phyloP scores from a whole-genome alignment of 495 filamentous ascomycete genomes.

The Stereocaulon alpinum region DNA sequence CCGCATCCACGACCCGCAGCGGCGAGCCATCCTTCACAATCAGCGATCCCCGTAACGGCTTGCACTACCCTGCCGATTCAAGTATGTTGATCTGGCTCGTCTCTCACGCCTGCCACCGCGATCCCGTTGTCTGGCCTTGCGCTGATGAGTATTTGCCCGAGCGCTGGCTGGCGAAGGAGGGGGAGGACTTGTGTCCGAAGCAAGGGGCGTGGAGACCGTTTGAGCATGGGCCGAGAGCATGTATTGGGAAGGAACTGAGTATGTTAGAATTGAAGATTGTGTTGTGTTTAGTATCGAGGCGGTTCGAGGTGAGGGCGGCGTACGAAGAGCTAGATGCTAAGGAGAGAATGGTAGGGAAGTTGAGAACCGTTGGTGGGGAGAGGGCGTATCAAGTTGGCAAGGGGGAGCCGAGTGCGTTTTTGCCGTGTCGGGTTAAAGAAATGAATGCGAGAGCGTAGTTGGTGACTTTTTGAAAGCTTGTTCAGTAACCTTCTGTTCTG shows the following conservation, averaged over 20 bases:
- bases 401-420: slow-evolving; percentile 19
- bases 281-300: slow-evolving; percentile 23
- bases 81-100: slow-evolving; percentile 2
- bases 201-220: slow-evolving; percentile 37
- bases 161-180: slow-evolving; percentile 21
- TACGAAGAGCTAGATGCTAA: slow-evolving; percentile 21
- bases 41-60: slow-evolving; percentile 11
- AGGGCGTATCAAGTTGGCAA: slow-evolving; percentile 22
- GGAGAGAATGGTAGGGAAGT: not conserved
- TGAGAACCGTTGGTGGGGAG: slow-evolving; percentile 15
- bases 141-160: slow-evolving; percentile 29
- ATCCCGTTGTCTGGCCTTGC: not conserved
- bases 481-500: too few species aligned
- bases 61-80: not conserved
- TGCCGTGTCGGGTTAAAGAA: slow-evolving; percentile 17
- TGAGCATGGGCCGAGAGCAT: slow-evolving; percentile 38
- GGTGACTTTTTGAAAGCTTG: too few species aligned
- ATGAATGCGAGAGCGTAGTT: not conserved
- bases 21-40: slow-evolving; percentile 28
- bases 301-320: slow-evolving; percentile 11
- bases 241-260: slow-evolving; percentile 42
- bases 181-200: slow-evolving; percentile 23
- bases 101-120: slow-evolving; percentile 7
- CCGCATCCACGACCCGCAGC: slow-evolving; percentile 31
- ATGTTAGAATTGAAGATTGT: slow-evolving; percentile 34